Evolutionary conservation across 305 asterid species (phyloP), one percentile per base, ranked within the genome.

Genomic region (Salvia sclarea): DNA sequence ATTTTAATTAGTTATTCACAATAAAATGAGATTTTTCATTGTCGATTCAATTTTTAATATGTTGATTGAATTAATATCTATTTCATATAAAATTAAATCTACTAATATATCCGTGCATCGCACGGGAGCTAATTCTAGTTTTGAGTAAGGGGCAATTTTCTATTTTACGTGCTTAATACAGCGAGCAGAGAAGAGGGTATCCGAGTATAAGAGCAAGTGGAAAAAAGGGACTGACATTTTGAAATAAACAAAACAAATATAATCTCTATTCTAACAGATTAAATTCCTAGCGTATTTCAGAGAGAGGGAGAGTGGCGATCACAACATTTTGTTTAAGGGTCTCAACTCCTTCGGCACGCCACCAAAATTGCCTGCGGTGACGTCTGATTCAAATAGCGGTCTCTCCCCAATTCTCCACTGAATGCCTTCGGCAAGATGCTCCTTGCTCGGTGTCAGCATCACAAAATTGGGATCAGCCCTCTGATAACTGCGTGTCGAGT

Each of bases 381-480:
- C 78, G 66, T 91, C 94, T n/a, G 96, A 86, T 61, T 89, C 87
- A 31, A 89, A 76, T 55, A 91, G 56, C 0, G 96, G 95, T 64
- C 95, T 87, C 75, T 74, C 63, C 55, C 96, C 95, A 59, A 47
- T 72, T 80, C 84, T 79, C 95, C 98, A 91, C 31, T 84, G 94
- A 63, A 89, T 75, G 75, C 96, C 98, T 76, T 91, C 90, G 3
- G 98, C 98, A 61, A 91, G 85, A 81, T 87, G 98, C 83, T 91
- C 98, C 76, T 89, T 91, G 83, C 75, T 91, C 35, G 98, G 98
- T 8, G 98, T 91, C 73, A 91, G 80, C 98, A 87, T 89, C 52
- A 91, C 95, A 25, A 87, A 91, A 81, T 89, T 91, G 14, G 96
- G 95, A 81, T 91, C 96, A 1, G 96, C 94, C 81, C 98, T 87